phyloP scores from a whole-genome alignment of 495 filamentous ascomycete genomes.

The Penicillium angulare region DNA sequence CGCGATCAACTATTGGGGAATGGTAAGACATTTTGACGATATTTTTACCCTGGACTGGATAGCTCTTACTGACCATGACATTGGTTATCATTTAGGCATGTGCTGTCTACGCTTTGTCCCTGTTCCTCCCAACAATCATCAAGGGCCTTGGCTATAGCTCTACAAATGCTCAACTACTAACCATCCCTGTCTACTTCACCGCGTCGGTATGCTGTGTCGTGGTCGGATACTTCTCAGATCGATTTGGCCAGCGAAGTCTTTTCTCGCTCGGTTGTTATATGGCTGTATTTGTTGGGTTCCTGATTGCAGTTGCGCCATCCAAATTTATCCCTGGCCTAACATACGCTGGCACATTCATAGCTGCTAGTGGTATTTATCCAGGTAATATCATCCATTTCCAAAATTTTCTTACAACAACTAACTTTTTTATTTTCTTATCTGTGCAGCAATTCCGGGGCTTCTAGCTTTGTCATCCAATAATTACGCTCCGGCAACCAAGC shows the following conservation, averaged over 20 bases:
- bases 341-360: slow-evolving; percentile 9
- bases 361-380: slow-evolving; percentile 11
- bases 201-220: slow-evolving; percentile 7
- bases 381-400: background rate
- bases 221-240: slow-evolving; percentile 7
- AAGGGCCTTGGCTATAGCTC: slow-evolving; percentile 7
- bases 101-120: slow-evolving; percentile 8
- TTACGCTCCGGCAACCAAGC: slow-evolving; percentile 7
- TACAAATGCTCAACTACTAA: slow-evolving; percentile 9
- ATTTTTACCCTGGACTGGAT: no score
- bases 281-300: slow-evolving; percentile 6
- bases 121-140: slow-evolving; percentile 12
- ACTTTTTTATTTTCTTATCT: background rate
- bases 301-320: slow-evolving; percentile 7
- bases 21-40: slow-evolving; percentile 8
- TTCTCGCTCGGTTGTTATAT: slow-evolving; percentile 8
- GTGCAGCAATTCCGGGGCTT: slow-evolving; percentile 9
- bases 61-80: background rate
- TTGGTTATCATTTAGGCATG: background rate
- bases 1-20: slow-evolving; percentile 9
- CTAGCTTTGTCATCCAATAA: slow-evolving; percentile 7
- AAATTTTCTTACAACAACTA: background rate
- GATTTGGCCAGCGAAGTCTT: slow-evolving; percentile 6
- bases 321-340: slow-evolving; percentile 7
- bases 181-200: slow-evolving; percentile 10